Evolutionary conservation across 225 moss, liverwort and hornwort species (phyloP), one percentile per base, ranked within the genome.

Genomic region (Bryoerythrophyllum caledonicum): DNA sequence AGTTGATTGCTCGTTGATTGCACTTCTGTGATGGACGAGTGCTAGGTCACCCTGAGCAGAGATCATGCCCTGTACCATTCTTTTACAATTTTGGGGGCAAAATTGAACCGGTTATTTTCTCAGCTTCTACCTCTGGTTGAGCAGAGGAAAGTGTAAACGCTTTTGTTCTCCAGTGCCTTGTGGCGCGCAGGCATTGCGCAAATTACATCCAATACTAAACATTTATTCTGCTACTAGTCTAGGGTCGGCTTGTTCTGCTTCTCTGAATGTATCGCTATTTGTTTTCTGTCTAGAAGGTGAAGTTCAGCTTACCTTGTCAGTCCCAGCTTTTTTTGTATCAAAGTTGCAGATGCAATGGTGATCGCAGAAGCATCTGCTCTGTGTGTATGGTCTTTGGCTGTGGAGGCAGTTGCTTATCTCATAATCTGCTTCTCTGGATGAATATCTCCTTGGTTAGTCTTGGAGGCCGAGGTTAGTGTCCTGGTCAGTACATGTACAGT

Each of bases 61-160:
- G 68, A 67, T 68, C 41, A 72, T 66, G 80, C 72, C 23, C 67
- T 77, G 80, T 80, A 85, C 61, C 80, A 85, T 82, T 82, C 69
- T 80, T 44, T 82, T 72, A 46, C 59, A 76, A 73, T 68, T 82
- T 72, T 82, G 84, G 82, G 38, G 82, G 75, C 77, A 21, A 70
- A 70, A 65, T 80, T 60, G 63, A 64, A 64, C 49, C 56, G 23
- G 48, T 48, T 43, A 43, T 65, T 43, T 51, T 52, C n/a, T 48
- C 63, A 78, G 56, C 66, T 75, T 80, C 37, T 41, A 83, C 78
- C 68, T 80, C 20, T 72, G 46, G 77, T 66, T 74, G 77, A 84
- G 48, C 60, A 77, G 77, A 72, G 76, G 68, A 76, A 78, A 20
- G 19, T 44, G 63, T 60, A 44, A 65, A 64, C 59, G 10, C 58